Conservation (phyloP, 208 protist genomes). For the Angomonas ambiguus region DNA sequence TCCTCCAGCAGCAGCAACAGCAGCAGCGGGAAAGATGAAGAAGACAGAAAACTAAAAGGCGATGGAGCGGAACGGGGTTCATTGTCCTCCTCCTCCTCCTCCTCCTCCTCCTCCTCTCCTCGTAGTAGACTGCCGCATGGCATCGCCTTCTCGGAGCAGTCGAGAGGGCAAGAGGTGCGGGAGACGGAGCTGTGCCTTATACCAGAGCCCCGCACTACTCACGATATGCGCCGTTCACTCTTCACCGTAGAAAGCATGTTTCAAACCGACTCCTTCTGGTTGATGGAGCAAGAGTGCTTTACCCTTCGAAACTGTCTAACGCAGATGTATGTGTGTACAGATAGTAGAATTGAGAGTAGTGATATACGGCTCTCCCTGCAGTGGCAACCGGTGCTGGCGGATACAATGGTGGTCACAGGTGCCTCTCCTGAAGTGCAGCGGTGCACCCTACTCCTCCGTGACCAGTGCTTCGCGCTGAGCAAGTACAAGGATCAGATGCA, state of each 20-base stretch:
- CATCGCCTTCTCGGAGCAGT: neutral
- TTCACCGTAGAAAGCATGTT: constrained; percentile 64
- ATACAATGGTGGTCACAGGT: constrained; percentile 40
- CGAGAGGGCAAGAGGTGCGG: constrained; percentile 12
- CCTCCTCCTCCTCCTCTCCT: too few relatives aligned
- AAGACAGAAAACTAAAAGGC: neutral
- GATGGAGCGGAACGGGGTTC: too few relatives aligned
- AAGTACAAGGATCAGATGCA: constrained; percentile 63
- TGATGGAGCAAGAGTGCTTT: constrained; percentile 69
- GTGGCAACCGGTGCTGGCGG: constrained; percentile 42
- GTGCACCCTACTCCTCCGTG: constrained; percentile 34
- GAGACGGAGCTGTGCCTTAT: constrained; percentile 64
- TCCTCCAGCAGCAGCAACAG: neutral
- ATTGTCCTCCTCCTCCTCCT: too few relatives aligned
- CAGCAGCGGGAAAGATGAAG: neutral
- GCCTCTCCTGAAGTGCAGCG: constrained; percentile 22
- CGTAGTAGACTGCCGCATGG: too few relatives aligned
- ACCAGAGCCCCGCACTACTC: constrained; percentile 30
- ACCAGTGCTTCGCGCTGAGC: constrained; percentile 40
- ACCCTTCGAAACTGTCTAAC: constrained; percentile 55
- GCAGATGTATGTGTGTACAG: constrained; percentile 58
- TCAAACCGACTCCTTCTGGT: constrained; percentile 38
- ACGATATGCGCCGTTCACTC: constrained; percentile 45
- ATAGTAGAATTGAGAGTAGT: constrained; percentile 24
- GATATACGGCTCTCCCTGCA: constrained; percentile 39